Base-by-base conservation (phyloP, 169 alveolate species). In the Plasmodium billcollinsi region DNA sequence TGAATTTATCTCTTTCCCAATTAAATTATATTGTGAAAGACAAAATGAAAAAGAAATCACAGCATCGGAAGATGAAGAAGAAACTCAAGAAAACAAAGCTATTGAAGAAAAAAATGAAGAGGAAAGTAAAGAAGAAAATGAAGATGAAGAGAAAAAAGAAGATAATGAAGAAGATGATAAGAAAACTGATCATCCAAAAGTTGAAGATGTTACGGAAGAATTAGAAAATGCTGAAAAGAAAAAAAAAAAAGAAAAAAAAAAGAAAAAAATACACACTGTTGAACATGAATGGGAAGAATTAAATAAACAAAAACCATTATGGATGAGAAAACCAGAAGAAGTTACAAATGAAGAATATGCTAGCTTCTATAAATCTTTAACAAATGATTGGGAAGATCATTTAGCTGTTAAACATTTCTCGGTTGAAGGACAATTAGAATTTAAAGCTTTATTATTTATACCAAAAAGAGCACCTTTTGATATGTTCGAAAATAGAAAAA, bases 401-500 rank as follows among this genome's bases (percentile, higher is more conserved):
- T 88, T 98, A 83, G 98, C 99, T 24, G 99, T 98, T 50, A 98
- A 98, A 96, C 99, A 99, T 94, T 98, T 99, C 96, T 96, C 99
- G 50, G 99, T 99, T 62, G 99, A 98, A 94, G 99, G 99, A 15
- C 99, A 98, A 92, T 96, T 99, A 20, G 99, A 98, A 95, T 98
- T 99, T 97, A 98, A 98, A 94, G 99, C 99, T 9, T 95, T 99
- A 74, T 99, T 98, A 76, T 99, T 98, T 95, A 98, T 98, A 33
- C 99, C 99, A 63, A 98, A 98, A 96, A 95, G 99, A 92, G 99
- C 99, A 39, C 99, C 99, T 59, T 99, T 98, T 97, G 99, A 99
- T 92, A 96, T 99, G 92, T 99, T 99, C 93, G 99, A 99, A 95
- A 97, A 99, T 91, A 97, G 99, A 95, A 98, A 98, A 97, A 99